Evolutionary conservation across 345 rosid species (phyloP).

Genomic region (Populus davidiana): DNA sequence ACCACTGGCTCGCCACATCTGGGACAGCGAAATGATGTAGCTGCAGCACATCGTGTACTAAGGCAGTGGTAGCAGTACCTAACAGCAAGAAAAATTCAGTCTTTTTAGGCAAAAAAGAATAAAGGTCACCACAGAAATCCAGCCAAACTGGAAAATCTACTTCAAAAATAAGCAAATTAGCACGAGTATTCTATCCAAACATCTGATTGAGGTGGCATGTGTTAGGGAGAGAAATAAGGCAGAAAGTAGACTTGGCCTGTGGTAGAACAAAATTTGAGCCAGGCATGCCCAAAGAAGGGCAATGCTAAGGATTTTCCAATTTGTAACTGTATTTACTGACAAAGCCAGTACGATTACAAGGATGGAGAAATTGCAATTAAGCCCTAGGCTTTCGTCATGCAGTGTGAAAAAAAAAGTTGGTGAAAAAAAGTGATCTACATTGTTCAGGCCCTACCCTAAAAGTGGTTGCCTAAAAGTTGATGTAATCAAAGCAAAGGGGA

Average conservation of each 20-base stretch:
- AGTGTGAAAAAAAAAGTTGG: neutral
- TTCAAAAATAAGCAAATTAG: neutral
- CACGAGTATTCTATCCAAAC: neutral
- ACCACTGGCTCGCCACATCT: slow-evolving; percentile 72
- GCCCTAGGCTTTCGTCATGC: neutral
- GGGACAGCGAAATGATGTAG: slow-evolving; percentile 70
- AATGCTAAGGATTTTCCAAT: neutral
- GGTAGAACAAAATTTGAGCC: neutral
- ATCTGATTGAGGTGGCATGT: neutral
- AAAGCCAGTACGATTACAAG: neutral
- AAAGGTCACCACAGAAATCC: neutral
- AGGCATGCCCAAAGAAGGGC: neutral
- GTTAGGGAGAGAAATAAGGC: neutral
- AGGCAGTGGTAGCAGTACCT: slow-evolving; percentile 97
- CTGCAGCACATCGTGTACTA: slow-evolving; percentile 75
- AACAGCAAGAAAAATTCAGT: slow-evolving; percentile 25
- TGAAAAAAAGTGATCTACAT: neutral
- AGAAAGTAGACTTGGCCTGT: neutral
- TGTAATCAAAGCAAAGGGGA: neutral
- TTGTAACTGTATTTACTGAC: neutral
- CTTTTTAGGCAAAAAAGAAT: neutral
- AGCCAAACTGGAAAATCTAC: slow-evolving; percentile 2
- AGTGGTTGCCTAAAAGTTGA: neutral
- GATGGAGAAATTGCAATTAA: neutral
- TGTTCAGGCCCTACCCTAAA: neutral